Evolutionary conservation across 1,284 basidiomycete genomes (phyloP).

Genomic region (Kwoniella shivajii): DNA sequence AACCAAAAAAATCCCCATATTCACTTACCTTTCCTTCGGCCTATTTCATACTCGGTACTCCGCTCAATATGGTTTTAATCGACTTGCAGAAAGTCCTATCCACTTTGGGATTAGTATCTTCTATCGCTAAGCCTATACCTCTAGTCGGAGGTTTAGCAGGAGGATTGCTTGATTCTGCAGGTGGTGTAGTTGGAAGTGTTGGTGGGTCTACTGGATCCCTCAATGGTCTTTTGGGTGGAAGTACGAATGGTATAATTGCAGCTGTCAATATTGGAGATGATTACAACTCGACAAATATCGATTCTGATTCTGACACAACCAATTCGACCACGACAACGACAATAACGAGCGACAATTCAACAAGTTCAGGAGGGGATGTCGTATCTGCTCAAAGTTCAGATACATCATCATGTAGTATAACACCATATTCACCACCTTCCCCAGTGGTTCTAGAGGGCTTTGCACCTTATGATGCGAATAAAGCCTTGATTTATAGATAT

Average conservation of each 20-base stretch:
- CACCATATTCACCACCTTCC: constrained; percentile 21
- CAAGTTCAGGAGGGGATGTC: no score
- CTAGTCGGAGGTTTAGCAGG: constrained; percentile 26
- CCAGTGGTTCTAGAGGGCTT: constrained; percentile 55
- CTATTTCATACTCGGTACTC: neutral
- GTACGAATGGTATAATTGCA: constrained; percentile 17
- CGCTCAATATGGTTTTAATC: constrained; percentile 28
- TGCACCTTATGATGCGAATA: constrained; percentile 58
- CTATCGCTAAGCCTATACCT: constrained; percentile 34
- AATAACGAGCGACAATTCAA: no score
- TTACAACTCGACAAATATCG: constrained; percentile 1
- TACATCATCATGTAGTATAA: constrained; percentile 23
- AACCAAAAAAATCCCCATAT: neutral
- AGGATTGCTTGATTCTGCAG: constrained; percentile 29
- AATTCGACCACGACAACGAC: neutral
- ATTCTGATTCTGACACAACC: neutral
- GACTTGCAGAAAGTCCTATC: constrained; percentile 32
- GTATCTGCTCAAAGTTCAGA: no score
- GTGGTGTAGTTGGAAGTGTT: constrained; percentile 22
- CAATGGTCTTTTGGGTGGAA: constrained; percentile 21
- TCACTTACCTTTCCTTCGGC: neutral
- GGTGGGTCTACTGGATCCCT: constrained; percentile 14
- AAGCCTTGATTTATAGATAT: constrained; percentile 63
- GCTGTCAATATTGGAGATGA: constrained; percentile 9
- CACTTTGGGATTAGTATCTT: constrained; percentile 33